Evolutionary conservation across 768 basidiomycete species (phyloP).

Genomic region (Tubosaeta brunneosetosa): DNA sequence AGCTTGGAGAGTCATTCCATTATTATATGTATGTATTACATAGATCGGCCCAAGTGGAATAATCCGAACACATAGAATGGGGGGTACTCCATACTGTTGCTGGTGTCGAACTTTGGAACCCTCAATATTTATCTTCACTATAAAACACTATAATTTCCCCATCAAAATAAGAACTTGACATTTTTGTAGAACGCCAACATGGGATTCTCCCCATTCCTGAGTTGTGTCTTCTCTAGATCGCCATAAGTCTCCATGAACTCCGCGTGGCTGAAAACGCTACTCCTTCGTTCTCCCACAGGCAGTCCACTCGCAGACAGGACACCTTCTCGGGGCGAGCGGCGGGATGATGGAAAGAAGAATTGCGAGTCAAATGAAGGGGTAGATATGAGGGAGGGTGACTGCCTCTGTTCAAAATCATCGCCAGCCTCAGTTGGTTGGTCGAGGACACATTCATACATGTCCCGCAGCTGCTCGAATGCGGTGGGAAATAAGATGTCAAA

Average conservation of each 20-base stretch:
- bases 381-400: constrained; percentile 49
- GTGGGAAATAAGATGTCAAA: constrained; percentile 99
- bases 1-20: constrained; percentile 78
- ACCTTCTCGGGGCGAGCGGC: constrained; percentile 66
- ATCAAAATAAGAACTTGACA: constrained; percentile 85
- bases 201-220: constrained; percentile 83
- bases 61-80: no score
- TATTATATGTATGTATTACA: constrained; percentile 74
- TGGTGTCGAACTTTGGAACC: no score
- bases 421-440: constrained; percentile 44
- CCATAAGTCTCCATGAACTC: constrained; percentile 88
- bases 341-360: constrained; percentile 60
- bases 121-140: no score
- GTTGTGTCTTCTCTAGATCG: constrained; percentile 61
- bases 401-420: constrained; percentile 18
- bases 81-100: no score
- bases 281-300: constrained; percentile 77
- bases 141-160: neutral
- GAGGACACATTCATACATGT: constrained; percentile 87
- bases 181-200: constrained; percentile 88
- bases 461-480: constrained; percentile 73
- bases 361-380: constrained; percentile 50
- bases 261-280: constrained; percentile 79
- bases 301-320: constrained; percentile 69
- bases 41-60: constrained; percentile 20